Evolutionary conservation across 768 basidiomycete genomes (phyloP), one percentile per base, ranked within the genome.

Genomic region (Neoboletus subvelutipes): DNA sequence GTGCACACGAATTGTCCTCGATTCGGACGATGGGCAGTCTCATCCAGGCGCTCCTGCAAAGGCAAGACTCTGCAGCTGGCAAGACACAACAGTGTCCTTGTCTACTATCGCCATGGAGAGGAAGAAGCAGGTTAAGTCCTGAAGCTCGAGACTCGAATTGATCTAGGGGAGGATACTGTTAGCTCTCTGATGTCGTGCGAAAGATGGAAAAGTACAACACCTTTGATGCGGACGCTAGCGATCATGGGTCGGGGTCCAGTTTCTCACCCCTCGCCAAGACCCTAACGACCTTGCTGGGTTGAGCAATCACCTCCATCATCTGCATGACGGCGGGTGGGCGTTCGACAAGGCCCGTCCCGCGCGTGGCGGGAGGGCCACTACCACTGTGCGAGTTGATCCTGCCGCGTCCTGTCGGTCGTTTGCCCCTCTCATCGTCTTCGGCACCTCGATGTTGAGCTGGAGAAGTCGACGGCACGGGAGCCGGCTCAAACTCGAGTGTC

Each of bases 251-350:
- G 39, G 81, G 82, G 42, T 93, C 90, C 52, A 93, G 72, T 71
- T 92, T 91, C 79, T 93, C 91, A 33, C 91, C 91, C 13, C 91
- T 83, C 2, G 91, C 88, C 57, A 93, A 82, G 29, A 93, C 86
- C 26, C 90, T 78, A 34, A 92, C 85, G 60, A 88, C 86, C 59
- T 84, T 86, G 69, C 81, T 86, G 8, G 88, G 86, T 61, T 89
- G 86, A 22, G 85, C 77, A 10, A 88, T 80, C 70, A 83, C 82
- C 60, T 86, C 86, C 87, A 88, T 90, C 88, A 92, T 89, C 5
- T 87, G 85, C 79, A 85, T 83, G 46, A 90, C 87, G 2, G 88
- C 86, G 10, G 87, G 81, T 0, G 88, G 88, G 20, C 88, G 83
- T 67, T 92, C 90, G 49, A 92, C 90, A 42, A 92, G 77, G 3